Base-by-base conservation (phyloP, 805 yeast genomes). In the Candida tibetensis region DNA sequence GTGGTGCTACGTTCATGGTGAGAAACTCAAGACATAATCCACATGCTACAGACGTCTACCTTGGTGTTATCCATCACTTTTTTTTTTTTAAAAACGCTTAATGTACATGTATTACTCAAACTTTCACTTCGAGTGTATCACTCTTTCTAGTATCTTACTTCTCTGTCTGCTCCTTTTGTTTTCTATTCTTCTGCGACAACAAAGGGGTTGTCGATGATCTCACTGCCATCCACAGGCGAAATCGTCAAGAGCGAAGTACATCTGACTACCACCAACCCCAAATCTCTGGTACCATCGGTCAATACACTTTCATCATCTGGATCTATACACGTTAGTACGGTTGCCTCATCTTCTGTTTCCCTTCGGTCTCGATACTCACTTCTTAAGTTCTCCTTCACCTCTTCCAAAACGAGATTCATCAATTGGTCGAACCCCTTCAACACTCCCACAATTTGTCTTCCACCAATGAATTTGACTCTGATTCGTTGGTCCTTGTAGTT, bases 361-460 rank as follows among this genome's bases (percentile, higher is more conserved):
- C 25, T 10, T 7, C 25, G 9, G 10, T 21, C 10, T 21, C 25
- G 10, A n/a, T 42, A 60, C 77, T 55, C 51, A 67, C 76, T 76
- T 63, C 83, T 70, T 28, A 83, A 52, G 6, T 71, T 72, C 59
- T 93, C 97, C 23, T 69, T 66, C 4, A 79, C 82, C 21, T 83
- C 77, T 52, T 83, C 88, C 44, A 85, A 69, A 2, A 85, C 91
- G 50, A 85, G 64, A 62, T 85, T 85, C 87, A 84, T 80, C 54
- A 84, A 70, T 57, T 81, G 89, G 56, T 85, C 95, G 54, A 72
- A 83, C 5, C 98, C 97, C 50, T 85, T 87, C 50, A 91, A 74
- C 1, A 69, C 66, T 25, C 99, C 99, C 13, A 71, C 70, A n/a
- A 85, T 79, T 49, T 81, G 81, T 55, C 97, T 78, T 5, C 96